These are phyloP conservation scores for Lachancea sp. DNA, from an alignment of 805 yeast genomes.

Conservation along the genomic window DNA sequence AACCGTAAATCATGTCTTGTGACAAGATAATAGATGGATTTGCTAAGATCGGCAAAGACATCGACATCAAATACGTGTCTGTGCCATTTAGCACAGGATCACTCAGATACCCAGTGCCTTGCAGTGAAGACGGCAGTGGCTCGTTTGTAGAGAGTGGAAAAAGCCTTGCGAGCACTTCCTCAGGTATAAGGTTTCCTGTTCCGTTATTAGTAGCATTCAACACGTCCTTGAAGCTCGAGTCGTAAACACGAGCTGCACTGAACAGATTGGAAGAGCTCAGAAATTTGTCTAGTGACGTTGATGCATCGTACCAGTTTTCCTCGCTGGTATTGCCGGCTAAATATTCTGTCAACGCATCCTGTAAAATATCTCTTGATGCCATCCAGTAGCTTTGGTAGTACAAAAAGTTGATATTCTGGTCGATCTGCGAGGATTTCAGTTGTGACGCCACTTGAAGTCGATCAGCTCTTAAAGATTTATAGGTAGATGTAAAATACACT, in stretches of 20 bases:
- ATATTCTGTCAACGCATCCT: constrained; percentile 52
- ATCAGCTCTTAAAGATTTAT: constrained; percentile 58
- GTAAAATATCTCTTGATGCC: constrained; percentile 53
- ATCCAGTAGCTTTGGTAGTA: constrained; percentile 67
- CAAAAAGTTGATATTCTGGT: constrained; percentile 55
- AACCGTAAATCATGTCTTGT: constrained; percentile 62
- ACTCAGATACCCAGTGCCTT: constrained; percentile 44
- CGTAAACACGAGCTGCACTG: constrained; percentile 61
- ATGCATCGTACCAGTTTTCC: constrained; percentile 42
- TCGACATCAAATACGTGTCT: constrained; percentile 52
- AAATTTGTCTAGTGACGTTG: constrained; percentile 50
- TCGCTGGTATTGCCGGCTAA: constrained; percentile 66
- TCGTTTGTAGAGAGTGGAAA: constrained; percentile 47
- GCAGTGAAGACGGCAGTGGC: constrained; percentile 40
- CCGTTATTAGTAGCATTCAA: constrained; percentile 38
- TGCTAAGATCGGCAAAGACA: constrained; percentile 70
- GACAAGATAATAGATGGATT: constrained; percentile 61
- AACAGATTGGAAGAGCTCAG: constrained; percentile 57
- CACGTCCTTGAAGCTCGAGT: constrained; percentile 47
- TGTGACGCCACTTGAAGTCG: constrained; percentile 73
- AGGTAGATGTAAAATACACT: constrained; percentile 60
- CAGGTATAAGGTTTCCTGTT: constrained; percentile 33
- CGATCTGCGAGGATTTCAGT: constrained; percentile 71
- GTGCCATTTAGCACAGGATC: constrained; percentile 55
- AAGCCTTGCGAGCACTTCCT: constrained; percentile 32